phyloP scores from a whole-genome alignment of 805 yeast species.

The Schwanniomyces yamadae region DNA sequence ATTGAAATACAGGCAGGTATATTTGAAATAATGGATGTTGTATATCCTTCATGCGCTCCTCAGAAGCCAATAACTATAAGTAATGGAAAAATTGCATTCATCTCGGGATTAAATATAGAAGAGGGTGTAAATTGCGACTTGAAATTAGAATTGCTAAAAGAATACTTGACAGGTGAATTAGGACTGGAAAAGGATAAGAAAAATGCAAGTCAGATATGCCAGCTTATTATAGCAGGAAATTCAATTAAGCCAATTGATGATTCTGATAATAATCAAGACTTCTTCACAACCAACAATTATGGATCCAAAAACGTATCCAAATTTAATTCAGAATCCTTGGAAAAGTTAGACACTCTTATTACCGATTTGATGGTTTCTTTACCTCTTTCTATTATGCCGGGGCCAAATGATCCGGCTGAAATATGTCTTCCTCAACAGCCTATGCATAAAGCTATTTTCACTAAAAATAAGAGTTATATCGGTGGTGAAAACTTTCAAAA shows the following conservation, averaged over 20 bases:
- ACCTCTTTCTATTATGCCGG: conserved; percentile 82
- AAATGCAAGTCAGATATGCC: conserved; percentile 34
- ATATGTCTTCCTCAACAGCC: conserved; percentile 86
- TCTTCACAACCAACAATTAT: conserved; percentile 41
- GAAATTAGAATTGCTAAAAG: conserved; percentile 58
- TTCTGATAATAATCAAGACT: conserved; percentile 22
- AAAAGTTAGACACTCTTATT: conserved; percentile 59
- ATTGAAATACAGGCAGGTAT: conserved; percentile 81
- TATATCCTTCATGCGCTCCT: conserved; percentile 64
- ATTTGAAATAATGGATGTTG: conserved; percentile 79
- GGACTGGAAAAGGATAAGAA: conserved; percentile 31
- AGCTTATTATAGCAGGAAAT: conserved; percentile 72
- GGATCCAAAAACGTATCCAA: conserved; percentile 55
- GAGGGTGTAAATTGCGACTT: conserved; percentile 44
- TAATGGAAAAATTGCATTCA: conserved; percentile 57
- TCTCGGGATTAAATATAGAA: conserved; percentile 71
- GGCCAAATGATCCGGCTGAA: conserved; percentile 82
- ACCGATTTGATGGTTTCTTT: conserved; percentile 54
- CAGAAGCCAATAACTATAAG: conserved; percentile 40
- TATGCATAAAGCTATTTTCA: conserved; percentile 73
- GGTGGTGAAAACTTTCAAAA: conserved; percentile 30
- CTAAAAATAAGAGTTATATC: conserved; percentile 41
- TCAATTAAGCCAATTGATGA: conserved; percentile 44
- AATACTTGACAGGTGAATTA: conserved; percentile 72
- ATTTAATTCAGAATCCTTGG: conserved; percentile 47